Percentiles rank a stretch among this genome's conserved stretches.
Evolutionary conservation across 2,329 filamentous ascomycete species (phyloP).

Genomic region (Anthostomella pinea): DNA sequence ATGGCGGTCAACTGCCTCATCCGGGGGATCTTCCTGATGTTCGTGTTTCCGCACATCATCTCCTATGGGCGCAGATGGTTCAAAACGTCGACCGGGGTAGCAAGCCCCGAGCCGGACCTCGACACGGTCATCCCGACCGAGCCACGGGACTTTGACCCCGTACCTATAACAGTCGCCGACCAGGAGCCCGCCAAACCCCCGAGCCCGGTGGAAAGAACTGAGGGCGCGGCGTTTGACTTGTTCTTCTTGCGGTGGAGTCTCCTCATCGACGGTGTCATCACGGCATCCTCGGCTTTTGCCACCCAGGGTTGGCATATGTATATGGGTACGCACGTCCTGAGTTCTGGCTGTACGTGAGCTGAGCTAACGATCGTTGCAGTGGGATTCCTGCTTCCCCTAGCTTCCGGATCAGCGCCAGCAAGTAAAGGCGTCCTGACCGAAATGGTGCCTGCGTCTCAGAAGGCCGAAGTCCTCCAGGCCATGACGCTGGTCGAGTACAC

Average conservation of each 20-base stretch:
- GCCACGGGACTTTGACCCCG: constrained; percentile 17
- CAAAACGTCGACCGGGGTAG: constrained; percentile 2
- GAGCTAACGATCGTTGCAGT: constrained; percentile 12
- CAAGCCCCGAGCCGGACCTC: constrained; percentile 5
- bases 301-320: constrained; percentile 25
- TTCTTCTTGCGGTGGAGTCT: constrained; percentile 25
- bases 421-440: constrained; percentile 25
- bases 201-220: constrained; percentile 10
- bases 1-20: constrained; percentile 19
- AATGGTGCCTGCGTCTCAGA: constrained; percentile 22
- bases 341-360: background rate
- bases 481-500: constrained; percentile 24
- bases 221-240: constrained; percentile 23
- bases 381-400: constrained; percentile 23
- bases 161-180: constrained; percentile 7
- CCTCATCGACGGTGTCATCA: constrained; percentile 21
- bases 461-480: constrained; percentile 23
- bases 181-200: constrained; percentile 19
- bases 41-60: constrained; percentile 27
- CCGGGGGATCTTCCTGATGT: constrained; percentile 25
- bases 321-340: constrained; percentile 15
- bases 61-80: constrained; percentile 17
- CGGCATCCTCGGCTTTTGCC: constrained; percentile 20
- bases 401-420: constrained; percentile 24
- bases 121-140: constrained; percentile 18